phyloP scores from a whole-genome alignment of 768 basidiomycete genomes.

The Lactarius indigo region DNA sequence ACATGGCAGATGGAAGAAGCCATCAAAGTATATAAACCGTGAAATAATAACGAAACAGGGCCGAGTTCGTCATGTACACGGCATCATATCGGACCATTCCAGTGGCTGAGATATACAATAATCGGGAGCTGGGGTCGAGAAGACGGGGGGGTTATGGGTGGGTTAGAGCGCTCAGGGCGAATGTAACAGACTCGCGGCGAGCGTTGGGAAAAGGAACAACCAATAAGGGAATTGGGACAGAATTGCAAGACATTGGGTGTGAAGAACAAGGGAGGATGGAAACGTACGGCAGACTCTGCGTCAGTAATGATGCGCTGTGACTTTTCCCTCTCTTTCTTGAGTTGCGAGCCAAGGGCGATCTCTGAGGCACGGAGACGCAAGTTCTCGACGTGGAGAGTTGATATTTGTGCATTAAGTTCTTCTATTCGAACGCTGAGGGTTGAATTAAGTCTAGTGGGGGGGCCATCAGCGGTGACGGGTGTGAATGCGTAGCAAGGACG shows the following conservation, averaged over 20 bases:
- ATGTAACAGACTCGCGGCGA: neutral
- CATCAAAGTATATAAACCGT: neutral
- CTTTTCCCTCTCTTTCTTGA: constrained; percentile 79
- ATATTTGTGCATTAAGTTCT: constrained; percentile 79
- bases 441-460: constrained; percentile 64
- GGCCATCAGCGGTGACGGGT: constrained; percentile 12
- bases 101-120: neutral
- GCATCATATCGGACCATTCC: neutral
- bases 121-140: neutral
- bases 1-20: neutral
- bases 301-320: constrained; percentile 68
- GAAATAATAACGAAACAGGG: neutral
- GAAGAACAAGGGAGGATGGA: neutral
- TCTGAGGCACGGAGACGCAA: constrained; percentile 76
- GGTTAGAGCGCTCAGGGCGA: neutral
- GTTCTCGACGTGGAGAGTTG: constrained; percentile 79
- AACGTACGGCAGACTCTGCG: constrained; percentile 64
- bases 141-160: neutral
- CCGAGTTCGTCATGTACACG: neutral
- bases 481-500: constrained; percentile 4
- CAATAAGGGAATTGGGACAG: neutral
- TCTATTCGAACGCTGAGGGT: constrained; percentile 81
- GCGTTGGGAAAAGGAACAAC: neutral
- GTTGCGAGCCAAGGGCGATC: constrained; percentile 68
- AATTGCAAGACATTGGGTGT: neutral